Evolutionary conservation across 768 basidiomycete species (phyloP), one percentile per base, ranked within the genome.

Genomic region (Holtermanniella nyarrowii): DNA sequence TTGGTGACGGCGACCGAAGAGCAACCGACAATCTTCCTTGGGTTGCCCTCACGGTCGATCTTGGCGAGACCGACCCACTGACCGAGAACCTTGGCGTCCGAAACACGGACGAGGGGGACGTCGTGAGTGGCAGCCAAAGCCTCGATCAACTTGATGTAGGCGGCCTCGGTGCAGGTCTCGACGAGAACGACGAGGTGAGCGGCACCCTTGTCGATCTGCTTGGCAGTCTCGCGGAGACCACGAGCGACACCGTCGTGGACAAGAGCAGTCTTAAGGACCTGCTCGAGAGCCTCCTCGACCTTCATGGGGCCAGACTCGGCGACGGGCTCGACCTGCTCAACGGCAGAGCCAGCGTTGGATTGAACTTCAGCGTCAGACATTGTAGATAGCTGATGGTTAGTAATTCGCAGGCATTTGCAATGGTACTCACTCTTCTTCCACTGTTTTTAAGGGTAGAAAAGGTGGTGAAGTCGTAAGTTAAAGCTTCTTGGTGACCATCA

Each of bases 111-210:
- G 59, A 99, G 78, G 79, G 90, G 89, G 78, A 97, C 96, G 76
- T 91, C 93, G 83, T 97, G 91, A 78, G 95, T 90, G 57, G 88
- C 86, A 73, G 93, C 97, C 71, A 99, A 88, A 46, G 93, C 93
- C 77, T 96, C 91, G 63, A 99, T 95, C 78, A 99, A 88, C 79
- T 96, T 97, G 82, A 95, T 87, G 80, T 99, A 97, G 76, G 96
- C 93, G 62, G 91, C 72, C 77, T 97, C 93, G 48, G 86, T 90
- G 80, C 90, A 95, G 52, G 89, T 89, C 82, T 99, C 93, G 72
- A 96, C 91, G 68, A 99, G 84, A 56, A 99, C 91, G 76, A 93
- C 97, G 44, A 97, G 79, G 75, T 97, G 93, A 51, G 91, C 93
- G 79, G 91, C 88, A 66, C 90, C 85, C 78, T 90, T 95, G 81